Conservation (phyloP, 2,329 filamentous ascomycete genomes). For the Botrytis medusae region DNA sequence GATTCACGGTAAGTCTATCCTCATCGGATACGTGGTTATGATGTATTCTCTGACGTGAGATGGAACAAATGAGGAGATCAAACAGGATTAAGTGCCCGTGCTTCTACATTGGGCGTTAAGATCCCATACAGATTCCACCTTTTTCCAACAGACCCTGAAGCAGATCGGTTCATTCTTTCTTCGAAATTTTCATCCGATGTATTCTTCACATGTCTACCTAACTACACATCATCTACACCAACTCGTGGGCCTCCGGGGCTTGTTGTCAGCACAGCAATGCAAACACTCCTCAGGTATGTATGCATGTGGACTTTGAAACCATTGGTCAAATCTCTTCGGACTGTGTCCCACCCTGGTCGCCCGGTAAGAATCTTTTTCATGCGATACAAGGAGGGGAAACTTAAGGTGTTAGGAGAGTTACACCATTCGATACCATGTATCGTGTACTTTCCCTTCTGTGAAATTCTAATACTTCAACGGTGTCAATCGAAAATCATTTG, state of each 20-base stretch:
- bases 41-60: conserved; percentile 22
- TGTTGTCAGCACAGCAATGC: conserved; percentile 11
- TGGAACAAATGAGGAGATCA: conserved; percentile 20
- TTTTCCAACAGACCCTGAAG: conserved; percentile 17
- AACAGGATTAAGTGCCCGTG: conserved; percentile 13
- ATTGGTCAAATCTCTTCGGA: conserved; percentile 16
- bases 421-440: conserved; percentile 17
- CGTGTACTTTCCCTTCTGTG: conserved; percentile 1
- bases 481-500: conserved; percentile 15
- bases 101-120: conserved; percentile 17
- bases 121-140: not conserved
- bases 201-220: conserved; percentile 16
- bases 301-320: not conserved
- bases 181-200: conserved; percentile 20
- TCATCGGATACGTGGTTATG: conserved; percentile 1
- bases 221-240: conserved; percentile 2
- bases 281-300: conserved; percentile 16
- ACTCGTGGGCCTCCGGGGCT: conserved; percentile 9
- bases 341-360: conserved; percentile 3
- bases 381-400: conserved; percentile 14
- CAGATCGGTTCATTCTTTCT: conserved; percentile 21
- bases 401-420: conserved; percentile 14
- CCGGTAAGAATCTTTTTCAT: conserved; percentile 16
- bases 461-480: conserved; percentile 14
- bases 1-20: conserved; percentile 12